These are phyloP conservation scores for Flagelloscypha sp. DNA, from an alignment of 768 basidiomycete species.

Conservation along the genomic window DNA sequence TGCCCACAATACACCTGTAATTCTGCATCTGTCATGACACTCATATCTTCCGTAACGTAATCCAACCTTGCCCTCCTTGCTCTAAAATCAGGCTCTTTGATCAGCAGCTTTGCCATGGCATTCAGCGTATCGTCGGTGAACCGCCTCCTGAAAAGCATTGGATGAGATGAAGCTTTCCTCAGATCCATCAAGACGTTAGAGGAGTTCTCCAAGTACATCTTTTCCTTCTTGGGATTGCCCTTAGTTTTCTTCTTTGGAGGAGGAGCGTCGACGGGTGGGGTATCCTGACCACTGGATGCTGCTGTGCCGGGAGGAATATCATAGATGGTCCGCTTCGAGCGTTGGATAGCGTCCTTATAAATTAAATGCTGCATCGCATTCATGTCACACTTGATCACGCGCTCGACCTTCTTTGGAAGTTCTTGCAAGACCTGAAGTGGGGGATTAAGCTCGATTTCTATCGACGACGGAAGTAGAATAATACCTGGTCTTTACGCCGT, in stretches of 20 bases:
- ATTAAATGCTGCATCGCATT: conserved; percentile 72
- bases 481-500: conserved; percentile 91
- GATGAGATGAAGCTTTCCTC: conserved; percentile 92
- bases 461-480: too few species aligned
- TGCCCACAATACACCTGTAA: conserved; percentile 77
- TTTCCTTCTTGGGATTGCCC: conserved; percentile 47
- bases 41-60: conserved; percentile 94
- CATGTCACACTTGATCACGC: conserved; percentile 94
- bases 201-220: conserved; percentile 70
- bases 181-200: conserved; percentile 96
- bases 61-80: conserved; percentile 73
- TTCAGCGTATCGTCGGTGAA: conserved; percentile 74
- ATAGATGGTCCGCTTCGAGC: conserved; percentile 74
- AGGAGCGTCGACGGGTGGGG: conserved; percentile 15
- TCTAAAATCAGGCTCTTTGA: conserved; percentile 90
- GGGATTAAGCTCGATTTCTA: too few species aligned
- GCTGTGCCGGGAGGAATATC: too few species aligned
- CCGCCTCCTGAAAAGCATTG: conserved; percentile 85
- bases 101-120: conserved; percentile 68
- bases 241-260: conserved; percentile 38
- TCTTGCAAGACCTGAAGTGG: conserved; percentile 73
- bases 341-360: conserved; percentile 78
- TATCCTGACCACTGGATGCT: conserved; percentile 22
- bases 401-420: conserved; percentile 86
- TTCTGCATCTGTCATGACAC: conserved; percentile 97